Base-by-base conservation (phyloP, 805 yeast genomes). In the Clavispora vitiphila region DNA sequence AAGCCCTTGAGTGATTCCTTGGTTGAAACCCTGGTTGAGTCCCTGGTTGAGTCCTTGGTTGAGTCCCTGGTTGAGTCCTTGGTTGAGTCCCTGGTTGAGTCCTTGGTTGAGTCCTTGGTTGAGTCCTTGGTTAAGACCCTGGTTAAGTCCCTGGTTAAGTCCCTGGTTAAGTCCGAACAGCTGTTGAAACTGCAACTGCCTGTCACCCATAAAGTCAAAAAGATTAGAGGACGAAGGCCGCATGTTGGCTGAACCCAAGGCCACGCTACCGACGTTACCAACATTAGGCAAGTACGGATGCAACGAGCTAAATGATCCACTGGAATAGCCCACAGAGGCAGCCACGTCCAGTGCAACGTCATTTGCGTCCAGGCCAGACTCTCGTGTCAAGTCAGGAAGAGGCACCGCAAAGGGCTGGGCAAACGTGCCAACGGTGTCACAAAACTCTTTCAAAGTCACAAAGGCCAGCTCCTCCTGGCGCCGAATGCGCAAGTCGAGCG, bases 401-500 rank as follows among this genome's bases (percentile, higher is more conserved):
- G 87, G 81, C 6, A 74, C 67, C 40, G 71, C 58, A 58, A 86
- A 87, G 3, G 95, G 95, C 34, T 69, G 67, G n/a, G 57, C 56
- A 40, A 60, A 71, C 45, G 77, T 78, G 37, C 70, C 72, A 11
- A 81, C 64, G 7, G 61, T 57, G 20, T 64, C 65, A 47, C 79
- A 72, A 42, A 85, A 72, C 10, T 75, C 78, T 16, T 69, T 71
- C 43, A 88, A 67, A 0, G 83, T 61, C 26, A 64, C 65, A 57
- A 65, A 85, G 11, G 50, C 55, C 0, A 57, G 37, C 44, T 81
- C 87, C 35, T 74, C 83, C 16, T 69, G 74, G 24, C 91, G 74
- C 41, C 83, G 72, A 42, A 88, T 65, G 31, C 64, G 63, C 47
- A 87, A 65, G 43, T 72, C 78, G 9, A 67, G 69, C 30, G 65